Conservation (phyloP, 164 flowering plant genomes). For the Chimonanthus praecox region DNA sequence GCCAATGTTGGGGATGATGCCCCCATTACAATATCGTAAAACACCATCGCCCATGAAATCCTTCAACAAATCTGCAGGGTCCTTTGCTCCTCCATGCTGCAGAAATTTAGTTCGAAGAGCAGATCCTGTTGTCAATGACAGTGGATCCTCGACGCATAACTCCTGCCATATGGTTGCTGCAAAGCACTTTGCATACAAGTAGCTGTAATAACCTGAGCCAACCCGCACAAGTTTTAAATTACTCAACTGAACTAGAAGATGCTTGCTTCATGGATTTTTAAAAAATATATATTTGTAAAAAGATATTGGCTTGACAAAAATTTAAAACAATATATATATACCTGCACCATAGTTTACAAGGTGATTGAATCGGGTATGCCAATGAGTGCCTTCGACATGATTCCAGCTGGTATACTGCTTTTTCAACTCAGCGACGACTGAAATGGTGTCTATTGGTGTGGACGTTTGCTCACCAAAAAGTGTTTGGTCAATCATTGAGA, state of each 20-base stretch:
- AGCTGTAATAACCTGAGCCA: constrained; percentile 81
- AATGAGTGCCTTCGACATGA: constrained; percentile 87
- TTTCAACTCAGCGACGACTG: constrained; percentile 69
- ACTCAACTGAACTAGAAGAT: background rate
- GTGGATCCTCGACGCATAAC: constrained; percentile 74
- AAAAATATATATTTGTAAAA: background rate
- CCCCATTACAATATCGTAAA: constrained; percentile 38
- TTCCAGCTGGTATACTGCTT: constrained; percentile 64
- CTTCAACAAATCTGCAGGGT: constrained; percentile 54
- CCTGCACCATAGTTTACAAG: constrained; percentile 92
- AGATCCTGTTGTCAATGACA: constrained; percentile 63
- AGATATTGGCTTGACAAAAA: background rate
- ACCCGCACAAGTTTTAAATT: background rate
- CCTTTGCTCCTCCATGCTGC: constrained; percentile 93
- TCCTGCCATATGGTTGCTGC: constrained; percentile 88
- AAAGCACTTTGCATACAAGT: constrained; percentile 88
- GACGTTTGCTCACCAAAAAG: constrained; percentile 59
- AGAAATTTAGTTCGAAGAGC: constrained; percentile 64
- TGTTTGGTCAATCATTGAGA: constrained; percentile 75
- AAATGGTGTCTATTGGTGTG: constrained; percentile 42
- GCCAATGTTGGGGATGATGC: constrained; percentile 60
- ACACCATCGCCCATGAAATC: constrained; percentile 65
- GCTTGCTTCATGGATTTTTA: background rate
- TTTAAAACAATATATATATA: constrained; percentile 3
- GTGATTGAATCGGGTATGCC: constrained; percentile 93